Evolutionary conservation across 352 stramenopile genomes (phyloP).

Genomic region (Halophytophthora polymorphica): DNA sequence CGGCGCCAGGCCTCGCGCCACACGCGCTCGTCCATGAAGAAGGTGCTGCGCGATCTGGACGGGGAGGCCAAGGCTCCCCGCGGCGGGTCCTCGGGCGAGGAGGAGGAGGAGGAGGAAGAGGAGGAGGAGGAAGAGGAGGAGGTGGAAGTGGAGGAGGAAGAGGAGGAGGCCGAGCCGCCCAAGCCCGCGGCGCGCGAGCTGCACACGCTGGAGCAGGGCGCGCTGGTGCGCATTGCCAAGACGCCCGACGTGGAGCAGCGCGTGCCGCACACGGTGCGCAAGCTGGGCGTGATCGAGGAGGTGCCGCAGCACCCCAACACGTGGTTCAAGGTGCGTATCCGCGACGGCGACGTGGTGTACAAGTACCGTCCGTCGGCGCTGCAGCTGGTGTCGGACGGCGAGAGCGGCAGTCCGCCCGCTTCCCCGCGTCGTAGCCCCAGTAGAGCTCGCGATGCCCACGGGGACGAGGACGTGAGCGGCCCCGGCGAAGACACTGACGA

Average conservation of each 20-base stretch:
- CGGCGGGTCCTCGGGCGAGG: constrained; percentile 28
- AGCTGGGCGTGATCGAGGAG: constrained; percentile 80
- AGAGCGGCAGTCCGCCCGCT: constrained; percentile 15
- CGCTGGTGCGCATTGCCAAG: constrained; percentile 65
- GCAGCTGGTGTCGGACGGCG: constrained; percentile 42
- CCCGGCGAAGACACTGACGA: constrained; percentile 34
- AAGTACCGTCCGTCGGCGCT: constrained; percentile 83
- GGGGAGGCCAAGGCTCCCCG: constrained; percentile 1
- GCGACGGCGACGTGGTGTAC: constrained; percentile 83
- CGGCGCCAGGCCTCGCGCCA: constrained; percentile 36
- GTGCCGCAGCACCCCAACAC: constrained; percentile 82
- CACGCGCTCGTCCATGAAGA: constrained; percentile 40
- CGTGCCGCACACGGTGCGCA: constrained; percentile 74
- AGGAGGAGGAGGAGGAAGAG: constrained; percentile 51
- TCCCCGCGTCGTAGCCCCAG: constrained; percentile 15
- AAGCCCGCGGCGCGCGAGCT: constrained; percentile 38
- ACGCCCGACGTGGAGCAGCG: constrained; percentile 82
- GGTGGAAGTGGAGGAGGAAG: constrained; percentile 47
- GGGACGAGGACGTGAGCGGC: constrained; percentile 19
- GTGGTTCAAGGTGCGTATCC: constrained; percentile 84
- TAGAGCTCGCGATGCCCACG: constrained; percentile 22
- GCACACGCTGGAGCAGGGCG: constrained; percentile 50
- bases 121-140: constrained; percentile 53
- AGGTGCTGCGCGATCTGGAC: constrained; percentile 15
- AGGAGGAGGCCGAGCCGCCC: constrained; percentile 39